Evolutionary conservation across 2,329 filamentous ascomycete genomes (phyloP).

Genomic region (Paracoccidioides lutzii): DNA sequence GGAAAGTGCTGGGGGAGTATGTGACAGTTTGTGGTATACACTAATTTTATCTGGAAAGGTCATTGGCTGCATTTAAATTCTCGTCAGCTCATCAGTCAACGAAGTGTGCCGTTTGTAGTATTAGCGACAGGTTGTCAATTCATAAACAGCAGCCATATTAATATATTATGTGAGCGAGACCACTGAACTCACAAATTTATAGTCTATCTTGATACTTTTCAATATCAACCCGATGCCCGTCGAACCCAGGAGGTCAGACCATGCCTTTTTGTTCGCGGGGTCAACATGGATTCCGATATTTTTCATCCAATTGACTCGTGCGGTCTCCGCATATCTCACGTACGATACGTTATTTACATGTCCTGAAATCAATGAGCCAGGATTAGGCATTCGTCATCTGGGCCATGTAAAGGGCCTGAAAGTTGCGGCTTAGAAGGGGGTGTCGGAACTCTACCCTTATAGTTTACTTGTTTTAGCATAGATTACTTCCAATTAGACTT

Average conservation of each 20-base stretch:
- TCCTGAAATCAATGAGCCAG: constrained; percentile 30
- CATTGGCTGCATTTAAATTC: constrained; percentile 50
- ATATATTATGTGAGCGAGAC: too few species aligned
- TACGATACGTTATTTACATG: constrained; percentile 86
- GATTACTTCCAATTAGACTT: background rate
- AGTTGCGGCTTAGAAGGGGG: background rate
- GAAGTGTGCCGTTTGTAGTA: too few species aligned
- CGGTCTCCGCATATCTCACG: constrained; percentile 69
- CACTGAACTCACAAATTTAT: constrained; percentile 61
- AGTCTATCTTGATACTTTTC: constrained; percentile 66
- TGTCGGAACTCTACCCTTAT: constrained; percentile 3
- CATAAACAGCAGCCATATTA: too few species aligned
- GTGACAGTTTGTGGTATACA: constrained; percentile 62
- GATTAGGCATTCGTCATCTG: constrained; percentile 8
- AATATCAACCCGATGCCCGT: constrained; percentile 61
- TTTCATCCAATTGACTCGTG: constrained; percentile 62
- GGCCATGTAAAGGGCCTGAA: background rate
- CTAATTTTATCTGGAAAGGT: constrained; percentile 70
- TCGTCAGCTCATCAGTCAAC: background rate
- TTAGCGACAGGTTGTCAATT: too few species aligned
- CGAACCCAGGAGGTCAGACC: constrained; percentile 57
- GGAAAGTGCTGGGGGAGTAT: constrained; percentile 20
- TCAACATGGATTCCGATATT: constrained; percentile 55
- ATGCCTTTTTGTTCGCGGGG: constrained; percentile 47
- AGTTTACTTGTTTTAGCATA: background rate